Conservation (phyloP, 176 grass and related monocot species). For the Eleusine coracana region DNA sequence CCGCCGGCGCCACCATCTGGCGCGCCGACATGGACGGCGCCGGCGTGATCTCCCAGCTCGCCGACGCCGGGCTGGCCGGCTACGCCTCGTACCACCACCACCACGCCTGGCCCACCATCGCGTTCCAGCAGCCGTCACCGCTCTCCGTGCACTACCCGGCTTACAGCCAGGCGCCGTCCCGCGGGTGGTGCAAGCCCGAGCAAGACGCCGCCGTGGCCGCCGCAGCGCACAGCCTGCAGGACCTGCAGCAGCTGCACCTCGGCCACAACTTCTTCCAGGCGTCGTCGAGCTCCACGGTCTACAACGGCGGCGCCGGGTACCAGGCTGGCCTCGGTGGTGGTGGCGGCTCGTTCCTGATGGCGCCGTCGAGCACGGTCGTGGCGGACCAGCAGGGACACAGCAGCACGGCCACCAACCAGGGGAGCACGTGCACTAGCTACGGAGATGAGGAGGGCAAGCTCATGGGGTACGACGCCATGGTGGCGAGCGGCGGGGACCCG, state of each 20-base stretch:
- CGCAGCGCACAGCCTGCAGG: slow-evolving; percentile 42
- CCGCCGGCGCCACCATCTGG: slow-evolving; percentile 44
- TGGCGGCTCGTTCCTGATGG: slow-evolving; percentile 28
- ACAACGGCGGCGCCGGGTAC: slow-evolving; percentile 25
- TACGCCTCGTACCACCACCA: slow-evolving; percentile 53
- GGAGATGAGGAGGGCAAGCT: slow-evolving; percentile 48
- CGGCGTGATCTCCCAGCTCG: slow-evolving; percentile 47
- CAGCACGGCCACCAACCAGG: slow-evolving; percentile 50
- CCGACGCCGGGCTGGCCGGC: slow-evolving; percentile 39
- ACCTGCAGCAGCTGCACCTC: slow-evolving; percentile 59
- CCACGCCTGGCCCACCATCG: slow-evolving; percentile 61
- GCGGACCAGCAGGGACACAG: slow-evolving; percentile 47
- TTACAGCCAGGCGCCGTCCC: slow-evolving; percentile 39
- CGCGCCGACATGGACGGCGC: slow-evolving; percentile 43
- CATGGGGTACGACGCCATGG: slow-evolving; percentile 42
- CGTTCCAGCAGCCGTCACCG: slow-evolving; percentile 61
- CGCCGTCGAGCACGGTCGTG: slow-evolving; percentile 43
- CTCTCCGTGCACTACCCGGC: slow-evolving; percentile 55
- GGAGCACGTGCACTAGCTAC: slow-evolving; percentile 44
- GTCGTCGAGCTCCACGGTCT: slow-evolving; percentile 52
- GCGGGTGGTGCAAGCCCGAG: slow-evolving; percentile 68
- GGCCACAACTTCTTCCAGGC: slow-evolving; percentile 66
- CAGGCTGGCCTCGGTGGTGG: not conserved
- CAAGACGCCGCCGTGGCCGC: slow-evolving; percentile 40
- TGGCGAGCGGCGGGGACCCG: slow-evolving; percentile 32